phyloP scores from a whole-genome alignment of 164 flowering plant genomes.

The Vitis cinerea region DNA sequence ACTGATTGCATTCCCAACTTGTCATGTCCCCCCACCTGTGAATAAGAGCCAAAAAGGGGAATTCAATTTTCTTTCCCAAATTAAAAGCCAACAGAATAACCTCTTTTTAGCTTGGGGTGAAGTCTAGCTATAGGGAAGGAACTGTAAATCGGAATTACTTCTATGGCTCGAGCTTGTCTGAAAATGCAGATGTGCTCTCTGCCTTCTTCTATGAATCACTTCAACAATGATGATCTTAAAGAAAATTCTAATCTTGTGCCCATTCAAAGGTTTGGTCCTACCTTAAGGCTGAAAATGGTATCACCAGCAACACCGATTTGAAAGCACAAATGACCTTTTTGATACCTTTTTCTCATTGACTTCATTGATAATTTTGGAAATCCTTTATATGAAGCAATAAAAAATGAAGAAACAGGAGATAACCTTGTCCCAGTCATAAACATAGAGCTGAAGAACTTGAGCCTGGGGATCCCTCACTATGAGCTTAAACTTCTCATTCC shows the following conservation, averaged over 20 bases:
- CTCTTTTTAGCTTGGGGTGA: no score
- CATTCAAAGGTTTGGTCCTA: no score
- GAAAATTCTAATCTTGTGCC: no score
- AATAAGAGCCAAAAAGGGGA: background rate
- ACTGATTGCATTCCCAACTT: conserved; percentile 53
- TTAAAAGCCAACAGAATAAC: background rate
- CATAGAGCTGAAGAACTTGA: conserved; percentile 52
- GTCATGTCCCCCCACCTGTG: conserved; percentile 57
- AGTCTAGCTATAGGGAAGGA: no score
- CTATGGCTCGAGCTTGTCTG: background rate
- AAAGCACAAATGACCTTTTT: no score
- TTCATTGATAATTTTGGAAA: background rate
- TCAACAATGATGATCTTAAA: background rate
- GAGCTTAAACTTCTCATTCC: conserved; percentile 68
- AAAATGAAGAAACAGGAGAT: background rate
- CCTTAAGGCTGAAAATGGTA: no score
- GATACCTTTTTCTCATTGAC: background rate
- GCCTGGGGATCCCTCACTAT: conserved; percentile 56
- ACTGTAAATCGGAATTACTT: no score
- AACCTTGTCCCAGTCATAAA: conserved; percentile 69
- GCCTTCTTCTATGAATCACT: background rate
- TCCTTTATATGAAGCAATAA: background rate
- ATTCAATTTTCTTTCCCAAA: no score
- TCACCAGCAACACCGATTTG: no score
- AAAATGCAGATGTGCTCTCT: background rate